Percentiles rank a stretch among this genome's conserved stretches.
Evolutionary conservation across 371 early-diverging fungal species (phyloP).

Genomic region (Lichtheimia corymbifera): DNA sequence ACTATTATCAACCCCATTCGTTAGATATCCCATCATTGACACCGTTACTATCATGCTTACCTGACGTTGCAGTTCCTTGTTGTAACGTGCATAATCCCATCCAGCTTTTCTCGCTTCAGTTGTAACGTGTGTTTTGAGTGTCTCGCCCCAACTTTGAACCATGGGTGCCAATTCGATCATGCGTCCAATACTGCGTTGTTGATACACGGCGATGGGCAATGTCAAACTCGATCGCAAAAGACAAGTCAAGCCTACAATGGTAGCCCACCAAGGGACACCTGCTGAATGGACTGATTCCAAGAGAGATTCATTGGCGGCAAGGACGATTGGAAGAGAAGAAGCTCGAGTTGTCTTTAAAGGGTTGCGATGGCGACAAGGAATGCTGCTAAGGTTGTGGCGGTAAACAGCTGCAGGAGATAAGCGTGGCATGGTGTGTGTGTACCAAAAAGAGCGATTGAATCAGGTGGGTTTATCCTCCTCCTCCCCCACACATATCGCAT

Average conservation of each 20-base stretch:
- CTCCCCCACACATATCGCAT: too few species aligned
- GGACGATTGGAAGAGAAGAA: slow-evolving; percentile 18
- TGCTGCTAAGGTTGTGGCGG: too few species aligned
- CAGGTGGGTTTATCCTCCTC: too few species aligned
- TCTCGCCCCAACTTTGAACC: slow-evolving; percentile 65
- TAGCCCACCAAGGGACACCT: slow-evolving; percentile 73
- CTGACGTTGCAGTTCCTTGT: slow-evolving; percentile 50
- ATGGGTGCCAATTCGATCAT: slow-evolving; percentile 64
- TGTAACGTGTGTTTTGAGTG: slow-evolving; percentile 53
- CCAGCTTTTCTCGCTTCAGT: slow-evolving; percentile 42
- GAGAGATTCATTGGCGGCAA: slow-evolving; percentile 47
- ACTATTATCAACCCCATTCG: slow-evolving; percentile 33
- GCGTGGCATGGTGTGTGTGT: too few species aligned
- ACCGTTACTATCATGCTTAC: slow-evolving; percentile 20
- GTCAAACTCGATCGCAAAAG: slow-evolving; percentile 64
- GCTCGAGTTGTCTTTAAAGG: neutral
- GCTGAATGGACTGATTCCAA: slow-evolving; percentile 43
- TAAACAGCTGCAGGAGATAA: too few species aligned
- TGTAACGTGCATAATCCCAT: slow-evolving; percentile 48
- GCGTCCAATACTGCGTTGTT: slow-evolving; percentile 61
- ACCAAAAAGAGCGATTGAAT: too few species aligned
- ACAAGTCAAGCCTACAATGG: slow-evolving; percentile 64
- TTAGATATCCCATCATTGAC: neutral
- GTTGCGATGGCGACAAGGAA: too few species aligned
- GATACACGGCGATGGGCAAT: slow-evolving; percentile 75